Percentiles rank a stretch among this genome's conserved stretches.
These are phyloP conservation scores for Ampelocalamus luodianensis DNA, from an alignment of 176 grass and related monocot species.

Conservation along the genomic window DNA sequence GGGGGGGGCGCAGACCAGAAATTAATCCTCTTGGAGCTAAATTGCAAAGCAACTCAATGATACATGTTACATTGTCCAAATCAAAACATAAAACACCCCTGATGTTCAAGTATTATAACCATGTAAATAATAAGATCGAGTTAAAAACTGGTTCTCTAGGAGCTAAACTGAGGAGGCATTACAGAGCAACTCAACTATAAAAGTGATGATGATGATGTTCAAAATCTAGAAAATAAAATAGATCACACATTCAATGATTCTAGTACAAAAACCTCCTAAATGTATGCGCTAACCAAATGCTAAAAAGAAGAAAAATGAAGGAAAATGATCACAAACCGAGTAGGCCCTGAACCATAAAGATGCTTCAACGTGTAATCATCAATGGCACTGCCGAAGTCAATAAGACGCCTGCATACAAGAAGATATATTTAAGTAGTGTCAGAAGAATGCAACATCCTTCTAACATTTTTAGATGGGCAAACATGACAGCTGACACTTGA, in stretches of 20 bases:
- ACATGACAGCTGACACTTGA: neutral
- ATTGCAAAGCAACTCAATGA: neutral
- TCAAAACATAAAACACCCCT: neutral
- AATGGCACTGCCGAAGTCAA: conserved; percentile 98
- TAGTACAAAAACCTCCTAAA: neutral
- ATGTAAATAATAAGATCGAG: conserved; percentile 9
- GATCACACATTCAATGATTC: neutral
- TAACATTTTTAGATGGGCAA: conserved; percentile 10
- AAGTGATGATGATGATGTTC: neutral
- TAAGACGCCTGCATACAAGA: conserved; percentile 72
- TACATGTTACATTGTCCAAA: conserved; percentile 3
- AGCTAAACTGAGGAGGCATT: neutral
- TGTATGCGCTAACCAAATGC: conserved; percentile 9
- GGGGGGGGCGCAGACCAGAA: neutral
- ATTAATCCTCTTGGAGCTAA: neutral
- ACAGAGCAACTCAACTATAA: conserved; percentile 18
- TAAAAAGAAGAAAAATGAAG: conserved; percentile 37
- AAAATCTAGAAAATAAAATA: conserved; percentile 19
- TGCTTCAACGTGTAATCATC: conserved; percentile 97
- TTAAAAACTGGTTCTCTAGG: neutral
- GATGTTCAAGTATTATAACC: neutral
- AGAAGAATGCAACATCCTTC: conserved; percentile 9
- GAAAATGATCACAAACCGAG: conserved; percentile 58
- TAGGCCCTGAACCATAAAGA: conserved; percentile 87
- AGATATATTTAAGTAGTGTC: conserved; percentile 17